Base-by-base conservation (phyloP, 2,329 filamentous ascomycete species). In the Penicillium digitatum region DNA sequence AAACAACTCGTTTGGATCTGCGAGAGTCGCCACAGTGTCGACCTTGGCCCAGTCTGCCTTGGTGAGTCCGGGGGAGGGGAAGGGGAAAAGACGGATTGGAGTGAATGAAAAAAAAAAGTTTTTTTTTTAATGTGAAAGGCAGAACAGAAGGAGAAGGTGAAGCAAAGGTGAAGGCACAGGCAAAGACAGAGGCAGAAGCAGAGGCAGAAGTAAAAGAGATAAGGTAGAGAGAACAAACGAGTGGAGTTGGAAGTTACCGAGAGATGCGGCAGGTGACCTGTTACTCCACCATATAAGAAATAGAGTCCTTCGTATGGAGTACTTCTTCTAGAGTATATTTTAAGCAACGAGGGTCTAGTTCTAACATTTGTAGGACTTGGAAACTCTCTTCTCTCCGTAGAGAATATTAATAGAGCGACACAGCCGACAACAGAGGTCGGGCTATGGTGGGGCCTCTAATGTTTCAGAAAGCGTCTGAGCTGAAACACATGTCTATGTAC, bases 1-100 rank as follows among this genome's bases (percentile, higher is more conserved):
- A 58, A 72, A 72, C 70, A 72, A 70, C 69, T 73, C 70, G 70
- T 72, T 72, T 9, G 69, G 70, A 56, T 72, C 70, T 65, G 69
- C 70, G 58, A 71, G 60, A 55, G 69, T 68, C 67, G 69, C 70
- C 69, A 72, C 65, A 69, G 66, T 66, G 69, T 65, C 65, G 66
- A 62, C 58, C 43, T 54, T 50, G 57, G 60, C 54, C 52, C 48
- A 53, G 52, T 56, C 37, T 29, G 37, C 48, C 29, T 50, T 50
- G 20, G 52, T 46, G 44, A 59, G 53, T 57, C 44, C 31, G 46
- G 45, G 40, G 44, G 47, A 39, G 46, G 39, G 43, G 32, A n/a
- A 39, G 46, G 39, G 43, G 32, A n/a, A 27, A 29, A 52, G 48
- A 55, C 56, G 52, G 44, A 39, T 62, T 46, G 43, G 46, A 32